Base-by-base conservation (phyloP, 2,329 filamentous ascomycete genomes). In the Botrytis elliptica region DNA sequence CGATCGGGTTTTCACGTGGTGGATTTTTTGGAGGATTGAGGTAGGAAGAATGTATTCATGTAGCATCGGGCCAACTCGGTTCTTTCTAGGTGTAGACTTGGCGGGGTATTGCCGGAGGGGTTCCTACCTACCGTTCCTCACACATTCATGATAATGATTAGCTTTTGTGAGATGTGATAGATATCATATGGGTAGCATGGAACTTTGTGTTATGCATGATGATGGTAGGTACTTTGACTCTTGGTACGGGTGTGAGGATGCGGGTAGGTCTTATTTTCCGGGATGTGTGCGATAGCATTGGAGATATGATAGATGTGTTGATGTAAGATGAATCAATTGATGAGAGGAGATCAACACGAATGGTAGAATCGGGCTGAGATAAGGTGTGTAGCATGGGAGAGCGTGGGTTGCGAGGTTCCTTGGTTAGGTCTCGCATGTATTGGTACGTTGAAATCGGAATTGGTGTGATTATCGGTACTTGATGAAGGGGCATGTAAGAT, bases 141-240 rank as follows among this genome's bases (percentile, higher is more conserved):
- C 38, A 25, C 25, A 18, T 36, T 55, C 38, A 8, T 63, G 8
- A 12, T 55, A 9, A 7, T 40, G 22, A 25, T 25, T 40, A 44
- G 40, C 16, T 42, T 67, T 57, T 68, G 36, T 57, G 66, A 57
- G 49, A 68, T 68, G 49, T 68, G 66, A 68, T 42, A 57, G 66
- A 33, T 42, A 42, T 57, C 49, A 57, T 57, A 42, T 55, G 46
- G 65, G 33, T 40, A 29, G 46, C 65, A 68, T 55, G 65, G 36
- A 42, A 29, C 25, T 40, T 22, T 55, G 65, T 68, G 65, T 55
- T 38, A 40, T 55, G 65, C 65, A 68, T 55, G n/a, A 52, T 67
- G 64, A 66, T 67, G 33, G 55, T 40, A 57, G 52, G 52, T 57
- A 40, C 20, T 40, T 29, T 22, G 42, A 33, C 33, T 67, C 16